Evolutionary conservation across 805 yeast genomes (phyloP).

Genomic region (Candida multigemmis): DNA sequence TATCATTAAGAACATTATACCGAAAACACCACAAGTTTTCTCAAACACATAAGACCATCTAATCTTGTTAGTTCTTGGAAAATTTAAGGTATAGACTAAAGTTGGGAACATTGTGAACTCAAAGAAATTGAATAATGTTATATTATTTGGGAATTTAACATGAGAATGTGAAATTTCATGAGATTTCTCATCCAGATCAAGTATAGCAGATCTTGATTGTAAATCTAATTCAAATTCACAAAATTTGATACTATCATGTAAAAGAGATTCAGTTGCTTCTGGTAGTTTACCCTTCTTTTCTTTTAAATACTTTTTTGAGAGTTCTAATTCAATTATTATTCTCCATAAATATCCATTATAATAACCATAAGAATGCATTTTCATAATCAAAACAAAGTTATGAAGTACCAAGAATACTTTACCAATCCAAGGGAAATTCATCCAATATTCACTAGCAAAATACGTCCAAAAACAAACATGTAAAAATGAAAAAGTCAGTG

Average conservation of each 20-base stretch:
- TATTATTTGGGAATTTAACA: slow-evolving; percentile 61
- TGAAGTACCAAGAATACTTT: slow-evolving; percentile 79
- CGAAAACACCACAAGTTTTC: slow-evolving; percentile 76
- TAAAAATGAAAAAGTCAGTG: slow-evolving; percentile 43
- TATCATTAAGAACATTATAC: slow-evolving; percentile 78
- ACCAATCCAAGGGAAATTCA: slow-evolving; percentile 80
- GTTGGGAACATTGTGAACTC: slow-evolving; percentile 85
- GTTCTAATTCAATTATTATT: slow-evolving; percentile 43
- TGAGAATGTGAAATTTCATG: too few species aligned
- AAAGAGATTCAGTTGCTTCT: slow-evolving; percentile 15
- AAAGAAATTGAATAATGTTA: slow-evolving; percentile 58
- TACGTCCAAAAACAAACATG: slow-evolving; percentile 46
- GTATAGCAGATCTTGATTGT: slow-evolving; percentile 33
- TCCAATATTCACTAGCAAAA: slow-evolving; percentile 38
- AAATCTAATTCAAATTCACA: slow-evolving; percentile 63
- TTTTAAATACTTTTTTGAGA: slow-evolving; percentile 33
- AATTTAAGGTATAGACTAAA: slow-evolving; percentile 71
- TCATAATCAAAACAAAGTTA: slow-evolving; percentile 83
- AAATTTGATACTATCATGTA: slow-evolving; percentile 48
- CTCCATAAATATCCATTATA: slow-evolving; percentile 87
- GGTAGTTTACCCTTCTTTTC: slow-evolving; percentile 14
- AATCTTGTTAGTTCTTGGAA: slow-evolving; percentile 64
- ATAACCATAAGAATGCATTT: slow-evolving; percentile 87
- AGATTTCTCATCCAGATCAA: slow-evolving; percentile 4
- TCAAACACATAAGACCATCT: slow-evolving; percentile 61